A percentile compares a stretch with the other conserved stretches of the same genome.
Evolutionary conservation across 192 early-diverging fungal species (phyloP).

Genomic region (Oehlia diaphana): DNA sequence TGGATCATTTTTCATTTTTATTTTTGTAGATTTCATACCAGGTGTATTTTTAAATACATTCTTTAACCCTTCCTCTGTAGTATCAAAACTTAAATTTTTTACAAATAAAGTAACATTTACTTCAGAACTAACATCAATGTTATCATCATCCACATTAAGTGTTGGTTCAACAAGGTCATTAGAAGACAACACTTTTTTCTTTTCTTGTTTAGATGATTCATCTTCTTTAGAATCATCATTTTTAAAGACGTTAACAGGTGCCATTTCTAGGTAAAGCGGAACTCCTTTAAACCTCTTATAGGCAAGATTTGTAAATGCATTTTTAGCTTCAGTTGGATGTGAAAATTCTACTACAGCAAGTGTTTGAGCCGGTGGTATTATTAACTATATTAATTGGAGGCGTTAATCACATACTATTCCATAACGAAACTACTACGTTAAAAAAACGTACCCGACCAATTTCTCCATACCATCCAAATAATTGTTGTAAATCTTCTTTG

Average conservation of each 20-base stretch:
- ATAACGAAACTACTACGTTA: not conserved
- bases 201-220: slow-evolving; percentile 36
- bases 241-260: slow-evolving; percentile 81
- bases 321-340: slow-evolving; percentile 85
- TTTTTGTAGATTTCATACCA: slow-evolving; percentile 79
- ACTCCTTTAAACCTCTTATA: slow-evolving; percentile 91
- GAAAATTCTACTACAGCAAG: slow-evolving; percentile 94
- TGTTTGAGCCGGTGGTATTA: slow-evolving; percentile 89
- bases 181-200: slow-evolving; percentile 44
- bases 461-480: slow-evolving; percentile 89
- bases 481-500: slow-evolving; percentile 74
- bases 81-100: slow-evolving; percentile 94
- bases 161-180: slow-evolving; percentile 48
- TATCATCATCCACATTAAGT: slow-evolving; percentile 51
- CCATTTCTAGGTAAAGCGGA: slow-evolving; percentile 92
- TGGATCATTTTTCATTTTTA: slow-evolving; percentile 83
- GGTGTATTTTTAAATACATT: slow-evolving; percentile 72
- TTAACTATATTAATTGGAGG: slow-evolving; percentile 37
- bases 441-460: slow-evolving; percentile 70
- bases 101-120: slow-evolving; percentile 81
- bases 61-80: slow-evolving; percentile 75
- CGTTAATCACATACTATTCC: not conserved
- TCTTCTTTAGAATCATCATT: slow-evolving; percentile 42
- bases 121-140: slow-evolving; percentile 48
- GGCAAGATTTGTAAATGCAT: slow-evolving; percentile 85